Conservation (phyloP, 2,329 filamentous ascomycete species). For the Penicillium sp. region DNA sequence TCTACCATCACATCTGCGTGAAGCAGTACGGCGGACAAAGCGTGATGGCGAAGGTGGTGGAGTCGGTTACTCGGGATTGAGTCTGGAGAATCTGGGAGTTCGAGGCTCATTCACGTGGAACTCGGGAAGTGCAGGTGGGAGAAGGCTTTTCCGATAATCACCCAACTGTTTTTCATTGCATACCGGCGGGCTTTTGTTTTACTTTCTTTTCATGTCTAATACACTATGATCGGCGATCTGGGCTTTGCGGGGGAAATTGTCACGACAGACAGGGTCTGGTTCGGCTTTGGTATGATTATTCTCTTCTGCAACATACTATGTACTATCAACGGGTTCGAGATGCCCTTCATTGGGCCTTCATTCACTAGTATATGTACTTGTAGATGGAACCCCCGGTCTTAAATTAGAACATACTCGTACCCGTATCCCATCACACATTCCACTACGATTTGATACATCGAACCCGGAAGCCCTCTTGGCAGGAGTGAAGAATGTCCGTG, state of each 20-base stretch:
- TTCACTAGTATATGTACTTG: neutral
- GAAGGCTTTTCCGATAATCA: slow-evolving; percentile 45
- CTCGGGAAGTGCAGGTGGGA: slow-evolving; percentile 42
- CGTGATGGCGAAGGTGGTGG: slow-evolving; percentile 51
- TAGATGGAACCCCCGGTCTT: too few relatives aligned
- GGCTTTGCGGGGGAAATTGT: neutral
- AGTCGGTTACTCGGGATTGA: slow-evolving; percentile 50
- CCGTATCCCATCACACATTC: neutral
- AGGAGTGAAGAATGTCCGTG: neutral
- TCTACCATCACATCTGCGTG: slow-evolving; percentile 51
- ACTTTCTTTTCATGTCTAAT: slow-evolving; percentile 5
- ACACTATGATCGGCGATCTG: neutral
- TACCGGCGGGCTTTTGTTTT: neutral
- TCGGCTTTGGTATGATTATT: neutral
- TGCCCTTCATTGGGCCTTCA: neutral
- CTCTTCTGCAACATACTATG: neutral
- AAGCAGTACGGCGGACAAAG: slow-evolving; percentile 51
- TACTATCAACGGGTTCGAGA: neutral
- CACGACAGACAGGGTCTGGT: neutral
- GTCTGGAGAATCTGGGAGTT: slow-evolving; percentile 47
- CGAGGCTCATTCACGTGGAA: slow-evolving; percentile 47
- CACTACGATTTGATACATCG: neutral
- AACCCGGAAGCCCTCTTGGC: neutral
- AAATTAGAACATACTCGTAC: neutral
- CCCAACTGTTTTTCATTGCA: neutral